Evolutionary conservation across 1,139 yeast species (phyloP).

Genomic region (Candida mesenterica): DNA sequence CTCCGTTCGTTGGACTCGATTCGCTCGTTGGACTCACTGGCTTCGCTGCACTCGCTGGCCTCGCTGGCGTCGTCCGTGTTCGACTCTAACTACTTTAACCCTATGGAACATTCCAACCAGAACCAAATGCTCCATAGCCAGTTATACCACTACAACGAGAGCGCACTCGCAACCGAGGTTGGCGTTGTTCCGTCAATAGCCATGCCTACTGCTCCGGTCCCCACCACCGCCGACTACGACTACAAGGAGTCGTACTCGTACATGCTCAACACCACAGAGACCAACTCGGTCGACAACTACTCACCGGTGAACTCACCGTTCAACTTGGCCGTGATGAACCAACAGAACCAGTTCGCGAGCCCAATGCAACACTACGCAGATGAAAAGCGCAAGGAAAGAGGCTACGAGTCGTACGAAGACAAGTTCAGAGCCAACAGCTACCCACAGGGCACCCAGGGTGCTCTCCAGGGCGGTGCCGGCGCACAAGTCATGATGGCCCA

Average conservation of each 20-base stretch:
- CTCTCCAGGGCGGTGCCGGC: no score
- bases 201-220: conserved; percentile 2
- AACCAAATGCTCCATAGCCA: no score
- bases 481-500: no score
- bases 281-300: conserved; percentile 7
- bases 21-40: no score
- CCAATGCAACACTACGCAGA: conserved; percentile 2
- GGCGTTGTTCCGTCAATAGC: neutral
- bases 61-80: no score
- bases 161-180: no score
- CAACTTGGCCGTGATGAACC: conserved; percentile 6
- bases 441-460: conserved; percentile 1
- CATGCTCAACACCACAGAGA: conserved; percentile 9
- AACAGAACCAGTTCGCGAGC: conserved; percentile 2
- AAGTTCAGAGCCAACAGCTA: conserved; percentile 7
- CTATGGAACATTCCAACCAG: no score
- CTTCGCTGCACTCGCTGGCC: no score
- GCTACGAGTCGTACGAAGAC: neutral
- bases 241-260: conserved; percentile 14
- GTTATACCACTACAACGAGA: no score
- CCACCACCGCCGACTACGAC: conserved; percentile 12
- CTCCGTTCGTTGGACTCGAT: no score
- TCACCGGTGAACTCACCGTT: conserved; percentile 13
- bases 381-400: neutral
- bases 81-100: no score